A percentile compares a stretch with the other conserved stretches of the same genome.
phyloP scores from a whole-genome alignment of 345 rosid genomes.

The Populus ilicifolia region DNA sequence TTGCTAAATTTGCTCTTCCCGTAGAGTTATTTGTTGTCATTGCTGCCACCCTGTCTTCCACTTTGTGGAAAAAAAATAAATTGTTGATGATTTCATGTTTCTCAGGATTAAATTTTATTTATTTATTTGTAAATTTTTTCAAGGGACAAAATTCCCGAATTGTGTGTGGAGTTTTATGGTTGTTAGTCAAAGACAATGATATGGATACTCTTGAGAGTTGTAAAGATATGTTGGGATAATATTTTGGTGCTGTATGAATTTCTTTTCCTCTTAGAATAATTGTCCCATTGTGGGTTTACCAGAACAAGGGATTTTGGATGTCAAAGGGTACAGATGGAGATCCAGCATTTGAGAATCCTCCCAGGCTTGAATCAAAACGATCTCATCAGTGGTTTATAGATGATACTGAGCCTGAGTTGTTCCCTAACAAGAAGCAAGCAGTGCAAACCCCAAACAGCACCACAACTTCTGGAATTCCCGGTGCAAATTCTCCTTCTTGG shows the following conservation, averaged over 20 bases:
- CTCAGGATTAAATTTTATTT: not conserved
- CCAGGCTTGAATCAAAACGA: constrained; percentile 63
- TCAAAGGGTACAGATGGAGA: constrained; percentile 51
- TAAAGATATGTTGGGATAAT: not conserved
- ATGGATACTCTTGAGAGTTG: not conserved
- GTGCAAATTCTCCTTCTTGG: constrained; percentile 53
- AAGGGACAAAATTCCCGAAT: not conserved
- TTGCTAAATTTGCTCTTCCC: not conserved
- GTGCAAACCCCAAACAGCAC: constrained; percentile 38
- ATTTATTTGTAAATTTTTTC: no score
- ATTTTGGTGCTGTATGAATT: not conserved
- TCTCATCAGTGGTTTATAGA: constrained; percentile 69
- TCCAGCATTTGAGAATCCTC: constrained; percentile 45
- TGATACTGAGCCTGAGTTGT: constrained; percentile 57
- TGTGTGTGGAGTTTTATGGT: not conserved
- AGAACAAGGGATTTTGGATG: constrained; percentile 70
- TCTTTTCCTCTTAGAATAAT: not conserved
- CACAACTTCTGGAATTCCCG: constrained; percentile 32
- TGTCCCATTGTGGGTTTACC: constrained; percentile 32
- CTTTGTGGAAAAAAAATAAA: not conserved
- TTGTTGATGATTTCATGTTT: not conserved
- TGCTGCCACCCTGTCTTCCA: not conserved
- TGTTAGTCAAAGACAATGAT: not conserved
- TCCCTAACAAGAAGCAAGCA: constrained; percentile 77
- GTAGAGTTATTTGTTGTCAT: not conserved